Conservation (phyloP, 2,329 filamentous ascomycete species). For the Aspergillus vadensis region DNA sequence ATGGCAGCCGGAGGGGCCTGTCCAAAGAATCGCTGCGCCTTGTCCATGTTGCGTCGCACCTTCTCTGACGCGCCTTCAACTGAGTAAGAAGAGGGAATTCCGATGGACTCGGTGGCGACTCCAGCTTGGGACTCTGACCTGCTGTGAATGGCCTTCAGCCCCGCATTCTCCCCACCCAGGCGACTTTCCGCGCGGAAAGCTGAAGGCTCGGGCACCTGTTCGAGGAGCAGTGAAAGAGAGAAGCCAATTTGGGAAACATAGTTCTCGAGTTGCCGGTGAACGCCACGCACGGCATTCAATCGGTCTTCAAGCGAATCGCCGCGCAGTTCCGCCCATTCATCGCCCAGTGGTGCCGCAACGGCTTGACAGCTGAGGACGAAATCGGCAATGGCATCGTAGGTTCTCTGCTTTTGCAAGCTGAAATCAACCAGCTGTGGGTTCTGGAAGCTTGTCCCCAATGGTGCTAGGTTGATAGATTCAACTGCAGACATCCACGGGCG, state of each 20-base stretch:
- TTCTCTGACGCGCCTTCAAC: constrained; percentile 41
- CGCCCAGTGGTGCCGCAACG: constrained; percentile 84
- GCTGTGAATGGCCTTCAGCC: constrained; percentile 26
- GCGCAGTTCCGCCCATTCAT: constrained; percentile 94
- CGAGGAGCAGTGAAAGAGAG: constrained; percentile 81
- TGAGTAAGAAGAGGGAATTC: constrained; percentile 45
- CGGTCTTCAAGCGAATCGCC: constrained; percentile 87
- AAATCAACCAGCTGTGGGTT: constrained; percentile 87
- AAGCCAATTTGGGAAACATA: constrained; percentile 86
- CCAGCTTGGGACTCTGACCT: constrained; percentile 44
- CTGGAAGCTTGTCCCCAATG: constrained; percentile 74
- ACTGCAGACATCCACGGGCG: constrained; percentile 86
- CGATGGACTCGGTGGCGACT: constrained; percentile 44
- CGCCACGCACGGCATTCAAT: constrained; percentile 74
- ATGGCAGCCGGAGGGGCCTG: constrained; percentile 47
- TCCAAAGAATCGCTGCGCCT: constrained; percentile 52
- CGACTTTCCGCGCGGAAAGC: constrained; percentile 46
- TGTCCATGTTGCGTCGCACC: constrained; percentile 49
- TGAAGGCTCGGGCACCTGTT: constrained; percentile 67
- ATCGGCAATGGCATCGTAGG: constrained; percentile 92
- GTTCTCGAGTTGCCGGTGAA: constrained; percentile 78
- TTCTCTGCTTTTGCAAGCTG: constrained; percentile 83
- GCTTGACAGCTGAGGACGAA: constrained; percentile 84
- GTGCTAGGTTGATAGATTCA: constrained; percentile 86
- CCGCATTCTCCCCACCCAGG: constrained; percentile 32